phyloP scores from a whole-genome alignment of 73 alveolate species.

The Effrenium voratum region DNA sequence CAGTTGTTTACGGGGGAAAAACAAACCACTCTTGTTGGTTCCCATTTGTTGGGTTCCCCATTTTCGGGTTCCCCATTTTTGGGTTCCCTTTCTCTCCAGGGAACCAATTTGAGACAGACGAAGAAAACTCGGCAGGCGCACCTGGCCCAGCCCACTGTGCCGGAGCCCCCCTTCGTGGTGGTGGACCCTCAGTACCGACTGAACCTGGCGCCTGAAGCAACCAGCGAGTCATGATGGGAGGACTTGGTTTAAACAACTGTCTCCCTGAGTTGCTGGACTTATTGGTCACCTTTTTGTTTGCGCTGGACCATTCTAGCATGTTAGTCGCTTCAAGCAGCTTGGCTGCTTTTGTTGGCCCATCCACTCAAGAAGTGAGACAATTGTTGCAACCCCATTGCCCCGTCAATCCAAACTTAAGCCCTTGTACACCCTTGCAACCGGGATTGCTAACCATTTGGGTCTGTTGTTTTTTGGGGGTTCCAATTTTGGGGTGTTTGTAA shows the following conservation, averaged over 20 bases:
- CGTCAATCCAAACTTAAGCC: neutral
- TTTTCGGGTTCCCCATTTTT: neutral
- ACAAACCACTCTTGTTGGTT: no score
- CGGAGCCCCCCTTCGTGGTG: constrained; percentile 79
- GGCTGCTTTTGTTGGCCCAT: neutral
- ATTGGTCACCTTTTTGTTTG: neutral
- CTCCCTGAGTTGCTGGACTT: neutral
- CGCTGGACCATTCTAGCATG: neutral
- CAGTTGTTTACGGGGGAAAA: no score
- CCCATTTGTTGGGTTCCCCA: neutral
- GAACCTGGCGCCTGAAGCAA: constrained; percentile 3
- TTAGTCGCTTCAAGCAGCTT: neutral
- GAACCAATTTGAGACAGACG: neutral
- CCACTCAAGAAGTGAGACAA: neutral
- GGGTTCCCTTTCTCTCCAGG: neutral
- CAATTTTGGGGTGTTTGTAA: no score
- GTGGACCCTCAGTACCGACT: constrained; percentile 56
- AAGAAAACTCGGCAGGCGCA: constrained; percentile 8
- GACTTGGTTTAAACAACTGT: neutral
- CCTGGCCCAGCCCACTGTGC: constrained; percentile 49
- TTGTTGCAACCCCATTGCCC: neutral
- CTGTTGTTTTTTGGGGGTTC: no score
- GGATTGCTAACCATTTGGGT: no score
- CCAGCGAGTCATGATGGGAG: neutral
- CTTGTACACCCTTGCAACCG: no score